phyloP scores from a whole-genome alignment of 2,329 filamentous ascomycete genomes.

The Pseudogymnoascus sp. region DNA sequence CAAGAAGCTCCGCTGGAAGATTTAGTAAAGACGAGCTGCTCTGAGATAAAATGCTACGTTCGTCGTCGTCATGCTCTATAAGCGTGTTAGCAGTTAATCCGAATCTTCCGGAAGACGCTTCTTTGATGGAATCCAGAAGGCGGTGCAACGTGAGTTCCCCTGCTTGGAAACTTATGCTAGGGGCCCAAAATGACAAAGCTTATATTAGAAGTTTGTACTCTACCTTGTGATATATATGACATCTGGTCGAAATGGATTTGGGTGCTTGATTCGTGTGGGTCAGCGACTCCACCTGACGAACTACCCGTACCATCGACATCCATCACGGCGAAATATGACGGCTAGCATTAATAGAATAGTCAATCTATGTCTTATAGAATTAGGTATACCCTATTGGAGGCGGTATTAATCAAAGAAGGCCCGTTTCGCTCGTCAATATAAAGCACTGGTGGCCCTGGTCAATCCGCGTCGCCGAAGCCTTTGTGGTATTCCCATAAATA shows the following conservation, averaged over 20 bases:
- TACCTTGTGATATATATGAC: not conserved
- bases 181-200: not conserved
- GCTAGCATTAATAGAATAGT: not conserved
- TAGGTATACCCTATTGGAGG: not conserved
- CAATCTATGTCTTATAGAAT: not conserved
- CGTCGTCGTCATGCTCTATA: not conserved
- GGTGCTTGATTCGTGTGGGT: not conserved
- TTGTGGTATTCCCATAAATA: not conserved
- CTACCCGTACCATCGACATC: not conserved
- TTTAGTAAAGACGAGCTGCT: slow-evolving; percentile 34
- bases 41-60: not conserved
- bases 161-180: not conserved
- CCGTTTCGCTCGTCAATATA: not conserved
- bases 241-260: not conserved
- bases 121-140: not conserved
- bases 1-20: slow-evolving; percentile 68
- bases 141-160: not conserved
- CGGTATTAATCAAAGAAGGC: not conserved
- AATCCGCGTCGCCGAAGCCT: not conserved
- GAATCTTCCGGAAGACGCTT: not conserved
- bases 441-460: not conserved
- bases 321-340: not conserved
- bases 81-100: not conserved
- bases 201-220: not conserved
- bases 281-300: not conserved